Conservation (phyloP, 2,329 filamentous ascomycete genomes). For the Aspergillus ruber region DNA sequence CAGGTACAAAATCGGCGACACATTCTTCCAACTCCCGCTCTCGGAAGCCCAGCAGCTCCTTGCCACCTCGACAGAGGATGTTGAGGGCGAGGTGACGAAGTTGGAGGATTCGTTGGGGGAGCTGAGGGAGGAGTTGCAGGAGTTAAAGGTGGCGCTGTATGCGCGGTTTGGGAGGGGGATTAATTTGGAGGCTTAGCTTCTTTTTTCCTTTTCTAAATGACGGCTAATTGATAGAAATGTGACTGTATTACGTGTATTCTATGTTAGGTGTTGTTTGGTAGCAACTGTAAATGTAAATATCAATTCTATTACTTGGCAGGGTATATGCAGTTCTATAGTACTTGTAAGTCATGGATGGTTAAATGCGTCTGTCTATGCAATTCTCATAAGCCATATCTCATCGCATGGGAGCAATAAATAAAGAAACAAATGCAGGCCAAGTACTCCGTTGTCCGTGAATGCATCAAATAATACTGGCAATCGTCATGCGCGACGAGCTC, state of each 20-base stretch:
- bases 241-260: not conserved
- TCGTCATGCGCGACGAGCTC: constrained; percentile 38
- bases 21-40: constrained; percentile 82
- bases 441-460: constrained; percentile 19
- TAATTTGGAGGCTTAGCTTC: constrained; percentile 75
- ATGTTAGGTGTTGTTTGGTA: too few relatives aligned
- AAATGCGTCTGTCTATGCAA: too few relatives aligned
- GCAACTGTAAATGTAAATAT: not conserved
- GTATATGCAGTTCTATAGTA: too few relatives aligned
- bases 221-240: not conserved
- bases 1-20: constrained; percentile 95
- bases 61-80: constrained; percentile 59
- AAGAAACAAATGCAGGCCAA: not conserved
- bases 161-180: constrained; percentile 94
- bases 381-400: not conserved
- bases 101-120: constrained; percentile 70
- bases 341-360: too few relatives aligned
- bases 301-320: not conserved
- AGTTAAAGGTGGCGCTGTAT: constrained; percentile 87
- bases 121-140: constrained; percentile 78
- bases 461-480: constrained; percentile 40
- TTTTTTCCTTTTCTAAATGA: constrained; percentile 2
- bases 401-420: too few relatives aligned
- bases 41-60: constrained; percentile 83
- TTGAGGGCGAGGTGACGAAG: constrained; percentile 68